Evolutionary conservation across 2,329 filamentous ascomycete genomes (phyloP).

Genomic region (Clarireedia homoeocarpa): DNA sequence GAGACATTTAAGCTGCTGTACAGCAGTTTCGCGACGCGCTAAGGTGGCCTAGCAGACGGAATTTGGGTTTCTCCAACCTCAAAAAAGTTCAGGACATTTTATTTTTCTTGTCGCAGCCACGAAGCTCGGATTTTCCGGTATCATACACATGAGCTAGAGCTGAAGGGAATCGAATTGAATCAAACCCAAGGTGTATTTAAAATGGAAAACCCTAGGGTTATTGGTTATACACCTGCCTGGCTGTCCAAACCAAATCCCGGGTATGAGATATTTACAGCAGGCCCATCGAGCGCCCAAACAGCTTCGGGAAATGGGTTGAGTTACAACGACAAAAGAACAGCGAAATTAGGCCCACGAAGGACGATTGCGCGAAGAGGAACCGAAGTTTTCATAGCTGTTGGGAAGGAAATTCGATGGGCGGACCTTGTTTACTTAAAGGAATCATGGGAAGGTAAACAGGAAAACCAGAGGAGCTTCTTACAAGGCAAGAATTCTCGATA

Average conservation of each 20-base stretch:
- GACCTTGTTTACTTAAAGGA: slow-evolving; percentile 77
- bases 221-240: slow-evolving; percentile 81
- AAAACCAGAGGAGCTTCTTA: slow-evolving; percentile 14
- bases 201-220: slow-evolving; percentile 69
- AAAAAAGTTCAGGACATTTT: slow-evolving; percentile 14
- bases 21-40: slow-evolving; percentile 15
- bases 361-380: slow-evolving; percentile 76
- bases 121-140: slow-evolving; percentile 8
- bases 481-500: slow-evolving; percentile 15
- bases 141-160: slow-evolving; percentile 9
- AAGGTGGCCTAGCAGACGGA: slow-evolving; percentile 11
- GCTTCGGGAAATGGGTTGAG: slow-evolving; percentile 15
- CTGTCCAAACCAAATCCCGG: slow-evolving; percentile 71
- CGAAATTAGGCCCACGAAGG: slow-evolving; percentile 43
- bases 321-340: slow-evolving; percentile 34
- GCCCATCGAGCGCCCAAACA: slow-evolving; percentile 29
- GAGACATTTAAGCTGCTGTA: background rate
- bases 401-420: slow-evolving; percentile 87
- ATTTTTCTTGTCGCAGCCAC: slow-evolving; percentile 6
- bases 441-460: slow-evolving; percentile 36
- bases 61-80: slow-evolving; percentile 7
- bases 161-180: slow-evolving; percentile 12
- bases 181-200: slow-evolving; percentile 20
- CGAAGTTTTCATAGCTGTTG: slow-evolving; percentile 82
- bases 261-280: slow-evolving; percentile 63